Base-by-base conservation (phyloP, 75 land plant genomes). In the Selaginella moellendorffii region DNA sequence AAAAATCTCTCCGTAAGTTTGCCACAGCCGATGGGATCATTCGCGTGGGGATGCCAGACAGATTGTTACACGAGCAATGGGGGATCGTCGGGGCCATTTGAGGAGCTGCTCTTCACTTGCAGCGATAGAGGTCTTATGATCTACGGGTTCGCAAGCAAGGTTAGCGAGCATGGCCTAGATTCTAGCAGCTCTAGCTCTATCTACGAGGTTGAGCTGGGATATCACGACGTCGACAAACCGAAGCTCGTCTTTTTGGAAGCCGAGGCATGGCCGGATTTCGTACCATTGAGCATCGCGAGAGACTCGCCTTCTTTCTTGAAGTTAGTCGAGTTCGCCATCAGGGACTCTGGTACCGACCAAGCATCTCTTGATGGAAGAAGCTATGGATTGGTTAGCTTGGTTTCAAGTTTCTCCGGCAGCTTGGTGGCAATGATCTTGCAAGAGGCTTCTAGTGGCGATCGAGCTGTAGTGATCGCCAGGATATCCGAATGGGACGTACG, bases 71-170 rank as follows among this genome's bases (percentile, higher is more conserved):
- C 71, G 54, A 72, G 60, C 24, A 59, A 72, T 20, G 62, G 76
- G 28, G 28, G 25, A 12, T 68, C 54, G 23, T 14, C 5, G 10
- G 62, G 71, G 19, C 24, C 42, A 9, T 84, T 80, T 54, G 74
- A 69, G 30, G 85, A 90, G 31, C 67, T 90, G 58, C 84, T 90
- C 56, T 56, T 90, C 61, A 77, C 81, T 22, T 75, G 77, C 17
- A 79, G 79, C 1, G 63, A 65, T 20, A 72, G 63, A 51, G 82
- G 84, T 27, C 69, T 90, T 24, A 59, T 71, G 0, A 65, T 84
- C 10, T 89, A 86, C 72, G 81, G 79, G 23, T 87, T 90, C 69
- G 53, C 80, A 66, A 10, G 2, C 1, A 42, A 63, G 2, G 36
- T 17, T 18, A 30, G 63, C 27, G 30, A 31, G 42, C n/a, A n/a